Evolutionary conservation across 2,329 filamentous ascomycete genomes (phyloP), one percentile per base, ranked within the genome.

Genomic region (Microsporum audouinii): DNA sequence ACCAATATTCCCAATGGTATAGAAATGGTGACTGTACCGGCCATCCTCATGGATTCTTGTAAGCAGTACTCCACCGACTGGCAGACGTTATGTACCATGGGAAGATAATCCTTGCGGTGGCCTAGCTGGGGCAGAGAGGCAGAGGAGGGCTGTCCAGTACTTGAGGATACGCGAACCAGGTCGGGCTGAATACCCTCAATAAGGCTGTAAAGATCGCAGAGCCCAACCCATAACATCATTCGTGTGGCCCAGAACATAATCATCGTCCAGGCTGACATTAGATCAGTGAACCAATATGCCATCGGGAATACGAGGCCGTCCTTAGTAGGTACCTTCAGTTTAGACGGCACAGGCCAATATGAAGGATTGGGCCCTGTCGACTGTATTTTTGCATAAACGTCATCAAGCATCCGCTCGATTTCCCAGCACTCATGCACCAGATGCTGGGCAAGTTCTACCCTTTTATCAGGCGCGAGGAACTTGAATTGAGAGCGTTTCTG

Each of bases 61-160:
- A 71, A 41, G 55, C 68, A 70, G 56, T 70, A 75, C 60, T 74
- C 69, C 7, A 75, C 59, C 0, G 72, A 71, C 58, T 73, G 70
- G 56, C 73, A 72, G 41, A 76, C 71, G 55, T 71, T 70, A 17
- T 67, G 68, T 5, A 68, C 70, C 56, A 70, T 62, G 5, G 58
- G 43, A 5, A 67, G 56, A 39, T 70, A 66, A 47, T 72, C 66
- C 27, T 23, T 38, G 2, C 70, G 67, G 53, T 71, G 66, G 3
- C 63, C 64, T 0, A 72, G 65, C 6, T 65, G 63, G 5, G 65
- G 68, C 23, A 72, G 65, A 47, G 59, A 51, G 6, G 53, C 60
- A 14, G 39, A 57, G 17, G 60, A 58, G 53, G 34, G 34, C 34
- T 36, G 34, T 36, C 10, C 34, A 36, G 34, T 5, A 10, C 34